A percentile compares a stretch with the other conserved stretches of the same genome.
phyloP scores from a whole-genome alignment of 139 green algal genomes.

The Eudorina sp. region DNA sequence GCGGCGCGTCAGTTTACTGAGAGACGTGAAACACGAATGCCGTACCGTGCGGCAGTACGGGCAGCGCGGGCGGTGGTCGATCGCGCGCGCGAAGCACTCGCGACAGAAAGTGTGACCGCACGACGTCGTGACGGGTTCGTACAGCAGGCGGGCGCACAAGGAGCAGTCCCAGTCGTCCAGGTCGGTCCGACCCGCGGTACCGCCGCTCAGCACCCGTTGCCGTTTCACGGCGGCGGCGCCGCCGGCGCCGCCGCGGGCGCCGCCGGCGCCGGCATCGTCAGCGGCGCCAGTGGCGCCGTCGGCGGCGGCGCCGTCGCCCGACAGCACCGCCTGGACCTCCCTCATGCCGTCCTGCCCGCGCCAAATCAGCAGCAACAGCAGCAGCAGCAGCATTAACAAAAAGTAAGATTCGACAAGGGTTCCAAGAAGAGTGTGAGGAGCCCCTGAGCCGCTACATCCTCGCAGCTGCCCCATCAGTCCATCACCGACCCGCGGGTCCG shows the following conservation, averaged over 20 bases:
- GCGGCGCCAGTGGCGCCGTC: background rate
- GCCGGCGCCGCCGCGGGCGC: background rate
- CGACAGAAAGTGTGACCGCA: constrained; percentile 94
- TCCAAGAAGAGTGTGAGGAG: no score
- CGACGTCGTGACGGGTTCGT: constrained; percentile 91
- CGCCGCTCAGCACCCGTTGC: background rate
- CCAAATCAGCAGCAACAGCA: no score
- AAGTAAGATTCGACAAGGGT: no score
- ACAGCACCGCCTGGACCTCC: constrained; percentile 23
- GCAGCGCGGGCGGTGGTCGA: constrained; percentile 88
- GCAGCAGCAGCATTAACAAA: no score
- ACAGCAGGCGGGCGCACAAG: constrained; percentile 92
- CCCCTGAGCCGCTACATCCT: no score
- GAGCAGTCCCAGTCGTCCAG: constrained; percentile 88
- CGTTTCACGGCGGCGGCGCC: constrained; percentile 35
- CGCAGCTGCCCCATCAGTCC: no score
- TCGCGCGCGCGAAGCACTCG: constrained; percentile 78
- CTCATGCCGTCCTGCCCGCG: constrained; percentile 40
- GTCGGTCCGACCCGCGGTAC: background rate
- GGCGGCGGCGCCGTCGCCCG: background rate
- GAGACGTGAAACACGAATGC: no score
- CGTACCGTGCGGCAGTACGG: constrained; percentile 85
- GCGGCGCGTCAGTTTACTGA: no score
- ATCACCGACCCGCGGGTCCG: background rate
- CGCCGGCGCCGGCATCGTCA: background rate